phyloP scores from a whole-genome alignment of 306 rosid genomes.

The Prunus fruticosa region DNA sequence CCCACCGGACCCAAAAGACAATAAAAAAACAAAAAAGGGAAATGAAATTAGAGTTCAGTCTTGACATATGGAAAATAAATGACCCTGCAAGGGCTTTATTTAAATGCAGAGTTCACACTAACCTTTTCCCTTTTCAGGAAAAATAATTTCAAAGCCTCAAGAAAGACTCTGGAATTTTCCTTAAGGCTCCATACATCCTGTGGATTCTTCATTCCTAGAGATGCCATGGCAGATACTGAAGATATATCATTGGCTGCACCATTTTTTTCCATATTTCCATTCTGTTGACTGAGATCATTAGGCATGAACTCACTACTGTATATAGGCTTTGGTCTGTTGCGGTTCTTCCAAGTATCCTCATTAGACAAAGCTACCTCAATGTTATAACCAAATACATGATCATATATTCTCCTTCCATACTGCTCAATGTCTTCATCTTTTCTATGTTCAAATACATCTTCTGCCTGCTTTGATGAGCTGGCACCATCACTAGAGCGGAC shows the following conservation, averaged over 20 bases:
- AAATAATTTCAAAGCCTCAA: slow-evolving; percentile 76
- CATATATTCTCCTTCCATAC: slow-evolving; percentile 87
- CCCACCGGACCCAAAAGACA: slow-evolving; percentile 3
- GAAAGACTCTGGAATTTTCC: slow-evolving; percentile 78
- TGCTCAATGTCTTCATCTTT: slow-evolving; percentile 77
- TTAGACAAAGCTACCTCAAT: slow-evolving; percentile 86
- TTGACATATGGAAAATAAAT: slow-evolving; percentile 4
- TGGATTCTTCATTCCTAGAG: slow-evolving; percentile 93
- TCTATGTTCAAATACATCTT: slow-evolving; percentile 76
- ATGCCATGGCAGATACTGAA: slow-evolving; percentile 79
- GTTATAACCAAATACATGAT: slow-evolving; percentile 96
- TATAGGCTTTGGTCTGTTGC: slow-evolving; percentile 82
- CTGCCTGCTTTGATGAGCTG: slow-evolving; percentile 72
- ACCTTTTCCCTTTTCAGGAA: slow-evolving; percentile 83
- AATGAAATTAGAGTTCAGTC: neutral
- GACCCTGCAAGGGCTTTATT: slow-evolving; percentile 12
- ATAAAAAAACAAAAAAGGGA: neutral
- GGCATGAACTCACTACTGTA: slow-evolving; percentile 65
- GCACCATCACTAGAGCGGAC: slow-evolving; percentile 79
- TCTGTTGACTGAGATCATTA: slow-evolving; percentile 55
- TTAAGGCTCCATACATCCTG: slow-evolving; percentile 92
- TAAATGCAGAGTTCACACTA: slow-evolving; percentile 23
- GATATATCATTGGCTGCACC: slow-evolving; percentile 39
- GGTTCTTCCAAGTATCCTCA: slow-evolving; percentile 96
- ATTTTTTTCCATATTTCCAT: slow-evolving; percentile 59